phyloP scores from a whole-genome alignment of 2,329 filamentous ascomycete genomes.

The Curvularia lunata region DNA sequence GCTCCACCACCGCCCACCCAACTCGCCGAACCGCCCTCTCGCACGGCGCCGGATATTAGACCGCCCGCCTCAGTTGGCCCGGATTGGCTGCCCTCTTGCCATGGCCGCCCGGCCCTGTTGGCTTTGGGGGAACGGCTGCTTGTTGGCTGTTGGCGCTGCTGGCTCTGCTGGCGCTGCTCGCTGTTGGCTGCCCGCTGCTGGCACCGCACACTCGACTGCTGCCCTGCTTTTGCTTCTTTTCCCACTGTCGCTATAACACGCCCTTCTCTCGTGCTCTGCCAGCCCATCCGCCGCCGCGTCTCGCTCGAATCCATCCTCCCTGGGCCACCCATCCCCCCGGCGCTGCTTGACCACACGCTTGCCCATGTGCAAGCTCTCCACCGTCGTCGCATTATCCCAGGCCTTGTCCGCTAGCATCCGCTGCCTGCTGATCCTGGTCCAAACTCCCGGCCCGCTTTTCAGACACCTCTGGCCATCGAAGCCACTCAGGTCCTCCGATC shows the following conservation, averaged over 20 bases:
- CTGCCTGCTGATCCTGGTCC: conserved; percentile 18
- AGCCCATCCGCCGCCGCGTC: background rate
- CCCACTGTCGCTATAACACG: conserved; percentile 9
- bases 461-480: conserved; percentile 22
- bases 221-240: conserved; percentile 15
- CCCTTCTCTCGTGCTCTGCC: background rate
- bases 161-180: background rate
- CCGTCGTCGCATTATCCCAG: conserved; percentile 14
- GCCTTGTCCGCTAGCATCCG: conserved; percentile 13
- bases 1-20: conserved; percentile 5
- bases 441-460: conserved; percentile 13
- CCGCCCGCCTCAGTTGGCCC: conserved; percentile 2
- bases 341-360: conserved; percentile 4
- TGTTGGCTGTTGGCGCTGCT: background rate
- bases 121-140: background rate
- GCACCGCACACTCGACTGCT: background rate
- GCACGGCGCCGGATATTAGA: background rate
- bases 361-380: conserved; percentile 16
- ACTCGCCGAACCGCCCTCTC: conserved; percentile 10
- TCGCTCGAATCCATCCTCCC: too few species aligned
- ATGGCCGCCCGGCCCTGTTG: background rate
- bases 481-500: conserved; percentile 25
- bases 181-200: conserved; percentile 3
- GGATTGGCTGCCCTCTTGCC: background rate
- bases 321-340: background rate